Percentiles rank a stretch among this genome's conserved stretches.
Evolutionary conservation across 2,329 filamentous ascomycete species (phyloP).

Genomic region (Cyanodermella asteris): DNA sequence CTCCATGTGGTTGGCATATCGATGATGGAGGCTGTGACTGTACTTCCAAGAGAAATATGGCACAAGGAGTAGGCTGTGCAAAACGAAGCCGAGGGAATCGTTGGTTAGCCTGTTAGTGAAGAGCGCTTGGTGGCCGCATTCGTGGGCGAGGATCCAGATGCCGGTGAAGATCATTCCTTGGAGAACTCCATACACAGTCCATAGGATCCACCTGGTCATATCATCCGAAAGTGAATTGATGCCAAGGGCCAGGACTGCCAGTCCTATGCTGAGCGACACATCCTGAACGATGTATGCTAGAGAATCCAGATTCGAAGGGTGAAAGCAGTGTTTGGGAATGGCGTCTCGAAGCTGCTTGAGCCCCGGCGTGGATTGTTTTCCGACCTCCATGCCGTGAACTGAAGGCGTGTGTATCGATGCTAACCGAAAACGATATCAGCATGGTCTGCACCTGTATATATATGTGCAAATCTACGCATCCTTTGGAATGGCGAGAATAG

Average conservation of each 20-base stretch:
- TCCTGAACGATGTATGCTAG: constrained; percentile 4
- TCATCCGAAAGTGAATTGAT: no score
- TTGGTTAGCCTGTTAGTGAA: constrained; percentile 5
- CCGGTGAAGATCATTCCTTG: constrained; percentile 90
- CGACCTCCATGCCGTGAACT: no score
- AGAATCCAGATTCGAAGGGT: constrained; percentile 4
- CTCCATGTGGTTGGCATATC: constrained; percentile 1
- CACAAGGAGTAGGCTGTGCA: constrained; percentile 12
- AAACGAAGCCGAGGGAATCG: constrained; percentile 5
- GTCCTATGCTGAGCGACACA: constrained; percentile 40
- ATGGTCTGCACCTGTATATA: no score
- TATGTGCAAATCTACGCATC: no score
- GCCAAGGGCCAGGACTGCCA: no score
- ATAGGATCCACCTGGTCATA: no score
- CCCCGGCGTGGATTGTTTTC: no score
- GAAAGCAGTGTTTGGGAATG: constrained; percentile 5
- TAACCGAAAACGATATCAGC: no score
- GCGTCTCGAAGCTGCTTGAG: constrained; percentile 37
- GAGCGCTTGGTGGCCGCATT: constrained; percentile 7
- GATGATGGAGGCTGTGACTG: constrained; percentile 3
- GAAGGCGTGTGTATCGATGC: no score
- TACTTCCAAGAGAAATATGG: constrained; percentile 8
- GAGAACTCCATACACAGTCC: constrained; percentile 50
- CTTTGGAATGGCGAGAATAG: no score
- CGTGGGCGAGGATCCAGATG: constrained; percentile 37